Evolutionary conservation across 2,329 filamentous ascomycete species (phyloP).

Genomic region (Sporothrix inflata): DNA sequence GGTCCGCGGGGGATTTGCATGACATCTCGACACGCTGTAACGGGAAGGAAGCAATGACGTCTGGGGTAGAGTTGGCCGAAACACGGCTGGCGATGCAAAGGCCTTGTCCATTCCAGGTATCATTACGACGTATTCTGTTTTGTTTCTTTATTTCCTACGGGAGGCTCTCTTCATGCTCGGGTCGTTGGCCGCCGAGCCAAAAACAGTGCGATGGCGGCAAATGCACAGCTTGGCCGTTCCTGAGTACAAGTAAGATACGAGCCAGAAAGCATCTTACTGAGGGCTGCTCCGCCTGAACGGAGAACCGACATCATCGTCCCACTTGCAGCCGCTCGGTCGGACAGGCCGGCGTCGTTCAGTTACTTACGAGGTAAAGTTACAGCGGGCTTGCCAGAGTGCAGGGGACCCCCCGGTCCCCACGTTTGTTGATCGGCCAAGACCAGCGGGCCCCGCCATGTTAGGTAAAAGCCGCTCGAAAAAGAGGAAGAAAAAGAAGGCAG

Average conservation of each 20-base stretch:
- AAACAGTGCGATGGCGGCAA: not conserved
- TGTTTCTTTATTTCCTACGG: no score
- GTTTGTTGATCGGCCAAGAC: conserved; percentile 16
- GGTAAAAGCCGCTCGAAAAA: not conserved
- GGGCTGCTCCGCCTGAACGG: not conserved
- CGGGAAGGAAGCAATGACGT: conserved; percentile 19
- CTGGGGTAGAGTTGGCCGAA: conserved; percentile 5
- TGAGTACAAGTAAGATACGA: not conserved
- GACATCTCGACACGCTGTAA: conserved; percentile 2
- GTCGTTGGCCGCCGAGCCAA: conserved; percentile 13
- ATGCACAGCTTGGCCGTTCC: not conserved
- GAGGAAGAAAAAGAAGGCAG: not conserved
- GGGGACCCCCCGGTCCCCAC: not conserved
- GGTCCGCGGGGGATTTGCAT: not conserved
- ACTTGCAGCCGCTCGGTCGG: conserved; percentile 7
- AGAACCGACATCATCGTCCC: conserved; percentile 16
- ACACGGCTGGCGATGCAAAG: conserved; percentile 12
- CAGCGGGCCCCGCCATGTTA: not conserved
- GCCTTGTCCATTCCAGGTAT: not conserved
- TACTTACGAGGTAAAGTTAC: not conserved
- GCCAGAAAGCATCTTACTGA: not conserved
- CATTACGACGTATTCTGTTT: no score
- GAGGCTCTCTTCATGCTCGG: not conserved
- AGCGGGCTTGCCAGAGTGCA: not conserved
- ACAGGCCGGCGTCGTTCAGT: not conserved